These are phyloP conservation scores for Verticillium nonalfalfae DNA, from an alignment of 2,329 filamentous ascomycete species.

Conservation along the genomic window DNA sequence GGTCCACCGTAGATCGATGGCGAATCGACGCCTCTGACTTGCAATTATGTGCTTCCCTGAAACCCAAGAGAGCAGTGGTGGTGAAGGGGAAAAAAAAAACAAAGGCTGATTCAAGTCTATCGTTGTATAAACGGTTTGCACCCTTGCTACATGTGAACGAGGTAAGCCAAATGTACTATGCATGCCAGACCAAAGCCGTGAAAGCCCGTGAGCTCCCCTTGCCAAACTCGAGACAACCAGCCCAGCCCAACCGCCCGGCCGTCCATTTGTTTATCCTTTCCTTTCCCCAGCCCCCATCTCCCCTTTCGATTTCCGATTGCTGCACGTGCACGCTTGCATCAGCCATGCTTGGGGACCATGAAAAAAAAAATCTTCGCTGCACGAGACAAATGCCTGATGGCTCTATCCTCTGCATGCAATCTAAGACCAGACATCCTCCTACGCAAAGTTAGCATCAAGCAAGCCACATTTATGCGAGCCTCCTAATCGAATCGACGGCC, in stretches of 20 bases:
- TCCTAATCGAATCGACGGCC: background rate
- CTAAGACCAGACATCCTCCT: conserved; percentile 71
- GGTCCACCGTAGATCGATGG: background rate
- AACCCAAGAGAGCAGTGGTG: no score
- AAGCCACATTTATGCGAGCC: background rate
- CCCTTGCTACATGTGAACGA: background rate
- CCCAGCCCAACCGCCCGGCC: background rate
- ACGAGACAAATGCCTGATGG: background rate
- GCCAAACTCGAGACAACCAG: background rate
- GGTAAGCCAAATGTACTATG: background rate
- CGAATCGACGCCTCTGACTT: background rate
- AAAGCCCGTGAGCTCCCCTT: background rate
- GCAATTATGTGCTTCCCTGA: background rate
- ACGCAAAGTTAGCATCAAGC: conserved; percentile 22
- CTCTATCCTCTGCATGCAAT: conserved; percentile 3
- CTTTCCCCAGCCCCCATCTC: background rate
- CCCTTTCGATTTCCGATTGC: background rate
- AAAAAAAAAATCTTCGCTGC: background rate
- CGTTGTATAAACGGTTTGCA: background rate
- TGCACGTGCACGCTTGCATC: background rate
- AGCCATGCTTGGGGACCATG: background rate
- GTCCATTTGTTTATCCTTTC: background rate
- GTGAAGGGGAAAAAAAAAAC: background rate
- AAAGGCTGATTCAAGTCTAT: background rate
- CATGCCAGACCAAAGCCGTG: background rate